These are phyloP conservation scores for Amborella trichopoda DNA, from an alignment of 164 flowering plant species.

Conservation along the genomic window DNA sequence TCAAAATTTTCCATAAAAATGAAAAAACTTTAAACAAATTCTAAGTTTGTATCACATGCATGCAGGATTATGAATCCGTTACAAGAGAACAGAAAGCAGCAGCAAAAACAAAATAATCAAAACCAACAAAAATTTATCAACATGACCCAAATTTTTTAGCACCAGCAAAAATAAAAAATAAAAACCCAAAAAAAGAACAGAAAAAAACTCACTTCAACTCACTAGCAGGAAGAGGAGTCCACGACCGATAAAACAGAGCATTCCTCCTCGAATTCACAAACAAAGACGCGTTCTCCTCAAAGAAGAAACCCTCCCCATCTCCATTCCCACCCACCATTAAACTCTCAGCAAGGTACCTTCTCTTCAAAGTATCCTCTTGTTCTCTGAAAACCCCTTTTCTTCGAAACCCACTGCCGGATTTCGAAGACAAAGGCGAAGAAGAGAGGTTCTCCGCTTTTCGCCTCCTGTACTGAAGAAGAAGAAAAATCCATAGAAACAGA, in stretches of 20 bases:
- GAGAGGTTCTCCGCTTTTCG: background rate
- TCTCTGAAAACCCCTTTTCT: constrained; percentile 28
- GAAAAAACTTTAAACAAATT: too few relatives aligned
- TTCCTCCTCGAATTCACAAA: constrained; percentile 51
- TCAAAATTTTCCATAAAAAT: too few relatives aligned
- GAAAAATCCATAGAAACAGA: constrained; percentile 39
- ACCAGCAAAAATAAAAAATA: background rate
- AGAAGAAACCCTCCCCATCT: constrained; percentile 23
- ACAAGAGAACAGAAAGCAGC: too few relatives aligned
- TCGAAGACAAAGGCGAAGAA: background rate
- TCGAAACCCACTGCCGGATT: background rate
- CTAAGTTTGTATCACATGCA: too few relatives aligned
- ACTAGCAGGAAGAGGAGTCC: constrained; percentile 64
- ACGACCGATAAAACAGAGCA: constrained; percentile 74
- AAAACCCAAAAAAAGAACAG: background rate
- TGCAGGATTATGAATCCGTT: too few relatives aligned
- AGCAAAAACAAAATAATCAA: too few relatives aligned
- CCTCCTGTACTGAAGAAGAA: constrained; percentile 20
- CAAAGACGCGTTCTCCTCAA: constrained; percentile 36
- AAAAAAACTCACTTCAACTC: constrained; percentile 41
- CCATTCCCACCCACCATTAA: constrained; percentile 24
- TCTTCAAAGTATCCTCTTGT: constrained; percentile 53
- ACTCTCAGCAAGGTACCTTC: constrained; percentile 71
- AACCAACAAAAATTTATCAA: background rate
- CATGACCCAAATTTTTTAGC: background rate